These are phyloP conservation scores for Cryptosporidium meleagridis DNA, from an alignment of 169 alveolate species.

Conservation along the genomic window DNA sequence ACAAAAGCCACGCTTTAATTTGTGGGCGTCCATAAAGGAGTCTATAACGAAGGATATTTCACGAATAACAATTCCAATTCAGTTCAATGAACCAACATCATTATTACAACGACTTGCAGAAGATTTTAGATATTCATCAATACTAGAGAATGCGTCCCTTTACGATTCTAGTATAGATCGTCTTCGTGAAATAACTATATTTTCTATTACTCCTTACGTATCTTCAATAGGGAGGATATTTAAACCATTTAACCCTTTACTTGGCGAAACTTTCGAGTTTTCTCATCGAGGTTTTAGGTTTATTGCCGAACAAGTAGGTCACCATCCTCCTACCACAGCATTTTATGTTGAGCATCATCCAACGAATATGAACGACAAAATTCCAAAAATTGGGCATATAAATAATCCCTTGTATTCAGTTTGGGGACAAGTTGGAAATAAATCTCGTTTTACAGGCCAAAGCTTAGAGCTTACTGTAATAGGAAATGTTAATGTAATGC, in stretches of 20 bases:
- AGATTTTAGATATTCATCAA: constrained; percentile 90
- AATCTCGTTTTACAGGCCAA: constrained; percentile 68
- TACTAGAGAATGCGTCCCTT: constrained; percentile 80
- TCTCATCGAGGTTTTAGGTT: constrained; percentile 89
- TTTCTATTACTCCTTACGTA: constrained; percentile 89
- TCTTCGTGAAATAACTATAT: constrained; percentile 87
- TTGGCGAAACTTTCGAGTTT: constrained; percentile 96
- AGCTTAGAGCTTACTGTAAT: constrained; percentile 49
- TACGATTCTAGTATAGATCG: constrained; percentile 80
- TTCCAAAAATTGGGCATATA: constrained; percentile 65
- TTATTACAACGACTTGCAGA: constrained; percentile 94
- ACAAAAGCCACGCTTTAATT: constrained; percentile 65
- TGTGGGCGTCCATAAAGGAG: constrained; percentile 95
- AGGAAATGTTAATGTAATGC: constrained; percentile 48
- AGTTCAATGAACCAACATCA: constrained; percentile 95
- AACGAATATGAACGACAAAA: neutral
- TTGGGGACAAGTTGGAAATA: constrained; percentile 71
- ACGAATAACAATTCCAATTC: constrained; percentile 95
- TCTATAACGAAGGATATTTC: constrained; percentile 96
- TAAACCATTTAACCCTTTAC: constrained; percentile 95
- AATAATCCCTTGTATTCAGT: constrained; percentile 40
- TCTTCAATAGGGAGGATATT: constrained; percentile 88
- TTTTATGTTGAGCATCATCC: constrained; percentile 82
- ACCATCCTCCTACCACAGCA: constrained; percentile 96
- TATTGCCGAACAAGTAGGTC: constrained; percentile 93